A percentile compares a stretch with the other conserved stretches of the same genome.
phyloP scores from a whole-genome alignment of 768 basidiomycete genomes.

The Collybia nuda region DNA sequence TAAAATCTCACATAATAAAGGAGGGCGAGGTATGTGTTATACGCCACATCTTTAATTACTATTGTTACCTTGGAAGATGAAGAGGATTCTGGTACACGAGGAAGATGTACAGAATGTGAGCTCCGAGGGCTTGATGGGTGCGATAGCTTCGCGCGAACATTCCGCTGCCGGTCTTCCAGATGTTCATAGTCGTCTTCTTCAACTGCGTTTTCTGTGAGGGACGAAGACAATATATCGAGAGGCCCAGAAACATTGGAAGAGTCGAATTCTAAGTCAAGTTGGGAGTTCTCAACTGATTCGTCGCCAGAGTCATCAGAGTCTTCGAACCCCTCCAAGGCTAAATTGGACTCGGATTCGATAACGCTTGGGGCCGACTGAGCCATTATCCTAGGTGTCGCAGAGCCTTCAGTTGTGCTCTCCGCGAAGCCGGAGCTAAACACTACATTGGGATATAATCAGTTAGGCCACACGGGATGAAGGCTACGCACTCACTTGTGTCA shows the following conservation, averaged over 20 bases:
- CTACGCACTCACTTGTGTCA: constrained; percentile 51
- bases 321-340: constrained; percentile 45
- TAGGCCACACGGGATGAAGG: not conserved
- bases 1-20: constrained; percentile 74
- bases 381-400: constrained; percentile 21
- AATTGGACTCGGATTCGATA: constrained; percentile 23
- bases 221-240: constrained; percentile 3
- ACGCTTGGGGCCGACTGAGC: constrained; percentile 16
- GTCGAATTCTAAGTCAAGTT: constrained; percentile 24
- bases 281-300: constrained; percentile 14
- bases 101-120: constrained; percentile 1
- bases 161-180: constrained; percentile 15
- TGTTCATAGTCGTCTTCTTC: constrained; percentile 23
- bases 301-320: constrained; percentile 47
- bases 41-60: constrained; percentile 51
- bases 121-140: constrained; percentile 22
- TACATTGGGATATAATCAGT: constrained; percentile 21
- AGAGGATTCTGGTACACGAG: not conserved
- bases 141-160: constrained; percentile 19
- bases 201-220: constrained; percentile 7
- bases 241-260: constrained; percentile 6
- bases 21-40: constrained; percentile 42
- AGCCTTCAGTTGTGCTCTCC: constrained; percentile 43
- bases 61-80: constrained; percentile 25
- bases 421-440: constrained; percentile 77